Evolutionary conservation across 2,329 filamentous ascomycete species (phyloP), one percentile per base, ranked within the genome.

Genomic region (Clarireedia hainanense): DNA sequence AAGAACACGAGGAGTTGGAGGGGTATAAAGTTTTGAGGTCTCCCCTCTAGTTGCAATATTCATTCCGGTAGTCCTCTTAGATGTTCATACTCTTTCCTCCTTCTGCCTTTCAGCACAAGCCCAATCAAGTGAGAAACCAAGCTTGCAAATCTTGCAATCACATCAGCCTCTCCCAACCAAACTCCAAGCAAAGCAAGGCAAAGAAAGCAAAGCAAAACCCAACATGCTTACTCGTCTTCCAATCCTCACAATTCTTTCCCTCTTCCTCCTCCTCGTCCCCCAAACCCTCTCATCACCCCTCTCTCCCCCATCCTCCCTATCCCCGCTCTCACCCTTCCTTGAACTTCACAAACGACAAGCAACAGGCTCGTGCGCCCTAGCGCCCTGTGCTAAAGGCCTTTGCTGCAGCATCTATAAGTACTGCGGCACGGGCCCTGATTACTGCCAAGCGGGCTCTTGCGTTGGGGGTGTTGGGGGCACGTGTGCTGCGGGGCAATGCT

Each of bases 401-500:
- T 55, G 53, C 46, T 55, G 53, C 26, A 50, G 36, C 7, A 10
- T 30, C 6, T 55, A 45, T 7, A 15, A 45, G 6, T 50, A 50
- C 20, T 55, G 53, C 39, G 53, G 53, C 6, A 50, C 47, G 6
- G 53, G 53, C 2, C 24, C 47, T 0, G 53, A 37, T 5, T 50
- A 47, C 24, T 45, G 49, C 12, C 50, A 55, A 46, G 10, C 37
- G 4, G 59, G 57, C 1, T 56, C 55, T 14, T 62, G 60, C 50
- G 42, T 24, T 3, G 58, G 58, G 5, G 57, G 58, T 9, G 56
- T 60, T 23, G 60, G 60, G 6, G 60, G 60, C 4, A 60, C 58
- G 12, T 60, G 60, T 55, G 52, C 58, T 37, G 34, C 50, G 1
- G 60, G 58, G 1, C 39, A 52, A 3, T 61, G 60, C 26, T 60